Evolutionary conservation across 306 rosid genomes (phyloP).

Genomic region (Corylus americana): DNA sequence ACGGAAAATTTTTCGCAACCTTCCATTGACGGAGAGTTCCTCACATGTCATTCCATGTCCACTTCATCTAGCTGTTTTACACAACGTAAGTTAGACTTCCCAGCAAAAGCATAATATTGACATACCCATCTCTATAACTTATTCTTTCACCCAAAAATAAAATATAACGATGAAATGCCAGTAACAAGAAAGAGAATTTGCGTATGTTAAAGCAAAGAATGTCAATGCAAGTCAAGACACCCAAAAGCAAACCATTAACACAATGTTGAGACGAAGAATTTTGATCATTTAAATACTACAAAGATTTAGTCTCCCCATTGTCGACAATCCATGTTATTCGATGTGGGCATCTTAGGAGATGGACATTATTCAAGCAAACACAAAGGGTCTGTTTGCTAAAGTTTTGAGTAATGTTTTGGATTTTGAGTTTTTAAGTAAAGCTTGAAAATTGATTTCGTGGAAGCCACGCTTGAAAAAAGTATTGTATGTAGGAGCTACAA

Average conservation of each 20-base stretch:
- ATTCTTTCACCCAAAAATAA: constrained; percentile 2
- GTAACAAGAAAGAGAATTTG: constrained; percentile 1
- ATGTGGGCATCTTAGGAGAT: background rate
- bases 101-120: constrained; percentile 23
- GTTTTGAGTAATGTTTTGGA: too few relatives aligned
- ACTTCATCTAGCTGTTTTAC: constrained; percentile 81
- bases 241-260: background rate
- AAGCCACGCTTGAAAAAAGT: too few relatives aligned
- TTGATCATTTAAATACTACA: background rate
- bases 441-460: too few relatives aligned
- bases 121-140: constrained; percentile 15
- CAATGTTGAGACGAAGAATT: background rate
- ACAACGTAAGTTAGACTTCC: constrained; percentile 8
- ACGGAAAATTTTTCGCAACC: constrained; percentile 80
- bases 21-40: constrained; percentile 89
- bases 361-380: background rate
- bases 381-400: background rate
- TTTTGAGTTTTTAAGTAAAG: too few relatives aligned
- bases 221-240: background rate
- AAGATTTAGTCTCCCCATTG: background rate
- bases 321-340: background rate
- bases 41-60: constrained; percentile 97
- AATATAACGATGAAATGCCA: background rate
- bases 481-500: too few relatives aligned
- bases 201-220: background rate